Percentiles rank a stretch among this genome's conserved stretches.
Evolutionary conservation across 441 rosid genomes (phyloP).

Genomic region (Erodium trifolium): DNA sequence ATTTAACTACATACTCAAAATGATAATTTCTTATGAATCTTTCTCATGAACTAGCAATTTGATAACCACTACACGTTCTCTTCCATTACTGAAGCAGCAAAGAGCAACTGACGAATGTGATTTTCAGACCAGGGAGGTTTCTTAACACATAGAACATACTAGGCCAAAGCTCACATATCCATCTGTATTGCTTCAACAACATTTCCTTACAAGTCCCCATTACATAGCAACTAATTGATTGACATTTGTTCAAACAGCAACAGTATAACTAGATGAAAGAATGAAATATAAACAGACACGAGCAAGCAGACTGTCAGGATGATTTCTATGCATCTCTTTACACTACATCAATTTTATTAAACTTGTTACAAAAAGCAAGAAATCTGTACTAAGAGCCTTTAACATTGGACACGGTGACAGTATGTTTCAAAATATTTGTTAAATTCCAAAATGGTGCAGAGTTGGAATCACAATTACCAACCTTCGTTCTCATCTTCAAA

Average conservation of each 20-base stretch:
- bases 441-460: neutral
- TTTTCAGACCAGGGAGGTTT: neutral
- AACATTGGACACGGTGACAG: neutral
- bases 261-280: no score
- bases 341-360: neutral
- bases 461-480: slow-evolving; percentile 23
- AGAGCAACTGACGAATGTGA: neutral
- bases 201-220: neutral
- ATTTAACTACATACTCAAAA: no score
- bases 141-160: neutral
- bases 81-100: no score
- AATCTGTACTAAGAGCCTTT: neutral
- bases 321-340: neutral
- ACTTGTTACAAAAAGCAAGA: slow-evolving; percentile 4
- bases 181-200: neutral
- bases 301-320: no score
- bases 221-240: neutral
- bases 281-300: no score
- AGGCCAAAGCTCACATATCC: neutral
- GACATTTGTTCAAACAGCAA: no score
- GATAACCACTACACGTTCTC: no score
- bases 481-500: slow-evolving; percentile 90
- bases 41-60: no score
- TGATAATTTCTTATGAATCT: no score
- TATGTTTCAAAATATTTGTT: neutral